Base-by-base conservation (phyloP, 768 basidiomycete genomes). In the Tulasnella calospora region DNA sequence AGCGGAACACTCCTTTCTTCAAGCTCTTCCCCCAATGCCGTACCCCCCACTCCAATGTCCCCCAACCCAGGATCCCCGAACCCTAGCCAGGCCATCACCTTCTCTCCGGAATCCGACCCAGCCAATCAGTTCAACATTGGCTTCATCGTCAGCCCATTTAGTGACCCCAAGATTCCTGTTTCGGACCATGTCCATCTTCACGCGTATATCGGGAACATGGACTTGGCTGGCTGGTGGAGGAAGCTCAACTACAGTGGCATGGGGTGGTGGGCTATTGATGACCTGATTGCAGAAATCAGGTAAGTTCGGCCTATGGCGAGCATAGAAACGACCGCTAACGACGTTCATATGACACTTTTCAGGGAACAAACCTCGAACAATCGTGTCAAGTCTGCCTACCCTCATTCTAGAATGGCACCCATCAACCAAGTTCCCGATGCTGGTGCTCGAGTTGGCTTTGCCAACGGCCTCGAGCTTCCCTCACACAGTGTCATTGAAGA, bases 301-400 rank as follows among this genome's bases (percentile, higher is more conserved):
- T 93, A 81, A 71, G 87, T 83, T 41, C 38, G 41, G 74, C 55
- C 76, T 80, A 78, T 55, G 46, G 76, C 79, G 38, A 33, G 77
- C 51, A 71, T 44, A 30, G 46, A 10, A n/a, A 30, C 19, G 70
- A 10, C 57, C 35, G 35, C n/a, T 75, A 15, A 51, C 35, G 19
- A 36, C 27, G 21, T 61, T 51, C 5, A 19, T 36, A 21, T 71
- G 41, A n/a, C 27, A 40, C 46, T 38, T 51, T n/a, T 84, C n/a
- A 94, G 94, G 71, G 93, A 95, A 84, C 88, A 90, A 27, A 90
- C 91, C 3, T 90, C 92, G 19, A 95, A 94, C 82, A 94, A 95
- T 84, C 90, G 93, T 57, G 85, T 95, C 83, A 94, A 93, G 83
- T 93, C 93, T 9, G 92, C 92, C 30, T 89, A 92, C 80, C 84